Percentiles rank a stretch among this genome's conserved stretches.
phyloP scores from a whole-genome alignment of 2,329 filamentous ascomycete genomes.

The Thermomyces lanuginosus region DNA sequence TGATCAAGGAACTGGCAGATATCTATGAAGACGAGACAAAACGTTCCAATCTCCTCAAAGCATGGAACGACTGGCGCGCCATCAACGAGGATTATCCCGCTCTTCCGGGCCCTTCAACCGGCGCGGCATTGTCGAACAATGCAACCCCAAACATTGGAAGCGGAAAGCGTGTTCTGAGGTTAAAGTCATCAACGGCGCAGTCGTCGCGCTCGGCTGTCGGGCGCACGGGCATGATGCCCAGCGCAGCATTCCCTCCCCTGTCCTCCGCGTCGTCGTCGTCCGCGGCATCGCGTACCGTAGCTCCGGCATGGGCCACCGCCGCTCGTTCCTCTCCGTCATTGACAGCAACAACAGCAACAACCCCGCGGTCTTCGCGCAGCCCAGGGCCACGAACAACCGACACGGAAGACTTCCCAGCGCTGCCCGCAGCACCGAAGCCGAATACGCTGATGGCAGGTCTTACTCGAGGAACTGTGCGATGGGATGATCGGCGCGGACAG shows the following conservation, averaged over 20 bases:
- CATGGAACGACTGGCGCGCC: slow-evolving; percentile 90
- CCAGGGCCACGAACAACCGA: slow-evolving; percentile 11
- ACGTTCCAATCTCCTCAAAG: slow-evolving; percentile 54
- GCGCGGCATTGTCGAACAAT: no score
- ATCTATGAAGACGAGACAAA: slow-evolving; percentile 75
- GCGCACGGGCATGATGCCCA: slow-evolving; percentile 38
- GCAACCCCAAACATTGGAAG: no score
- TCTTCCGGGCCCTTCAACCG: slow-evolving; percentile 52
- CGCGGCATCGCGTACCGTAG: slow-evolving; percentile 6
- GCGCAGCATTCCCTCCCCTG: slow-evolving; percentile 31
- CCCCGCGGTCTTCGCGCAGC: slow-evolving; percentile 9
- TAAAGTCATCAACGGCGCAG: slow-evolving; percentile 54
- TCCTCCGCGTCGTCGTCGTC: slow-evolving; percentile 14
- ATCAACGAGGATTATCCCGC: slow-evolving; percentile 94
- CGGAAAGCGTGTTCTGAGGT: slow-evolving; percentile 44
- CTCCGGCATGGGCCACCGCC: slow-evolving; percentile 12
- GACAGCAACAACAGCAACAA: slow-evolving; percentile 14
- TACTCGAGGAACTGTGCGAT: slow-evolving; percentile 31
- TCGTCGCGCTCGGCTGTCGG: slow-evolving; percentile 46
- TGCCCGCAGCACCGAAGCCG: slow-evolving; percentile 61
- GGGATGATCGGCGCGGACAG: slow-evolving; percentile 25
- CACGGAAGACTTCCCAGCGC: slow-evolving; percentile 59
- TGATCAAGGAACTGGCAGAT: slow-evolving; percentile 81
- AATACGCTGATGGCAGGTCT: slow-evolving; percentile 37
- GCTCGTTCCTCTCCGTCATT: slow-evolving; percentile 11